phyloP scores from a whole-genome alignment of 1,284 basidiomycete species.

The Microstroma glucosiphilum region DNA sequence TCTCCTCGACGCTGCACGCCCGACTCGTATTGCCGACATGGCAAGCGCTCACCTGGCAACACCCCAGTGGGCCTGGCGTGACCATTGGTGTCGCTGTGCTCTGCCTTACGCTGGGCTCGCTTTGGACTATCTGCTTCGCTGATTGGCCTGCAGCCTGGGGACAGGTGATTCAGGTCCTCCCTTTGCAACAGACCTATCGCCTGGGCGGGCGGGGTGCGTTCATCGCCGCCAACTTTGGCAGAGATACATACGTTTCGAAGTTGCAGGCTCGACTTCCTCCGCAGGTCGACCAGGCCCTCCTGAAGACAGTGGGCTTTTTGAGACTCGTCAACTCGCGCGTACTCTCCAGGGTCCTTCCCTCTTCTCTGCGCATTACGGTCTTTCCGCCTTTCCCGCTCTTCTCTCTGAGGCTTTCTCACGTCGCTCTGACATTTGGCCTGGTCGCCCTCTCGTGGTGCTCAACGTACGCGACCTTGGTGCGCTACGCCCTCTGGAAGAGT shows the following conservation, averaged over 20 bases:
- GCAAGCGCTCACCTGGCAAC: conserved; percentile 9
- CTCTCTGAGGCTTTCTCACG: conserved; percentile 36
- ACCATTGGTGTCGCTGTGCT: conserved; percentile 17
- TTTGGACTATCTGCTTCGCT: conserved; percentile 1
- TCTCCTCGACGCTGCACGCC: conserved; percentile 7
- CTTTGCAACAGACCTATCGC: not conserved
- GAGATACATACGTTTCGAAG: not conserved
- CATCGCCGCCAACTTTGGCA: not conserved
- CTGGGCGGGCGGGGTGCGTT: not conserved
- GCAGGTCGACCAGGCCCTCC: not conserved
- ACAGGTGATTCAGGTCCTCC: not conserved
- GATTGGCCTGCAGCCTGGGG: conserved; percentile 4
- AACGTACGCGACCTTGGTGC: conserved; percentile 44
- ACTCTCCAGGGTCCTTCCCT: not conserved
- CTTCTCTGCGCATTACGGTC: conserved; percentile 9
- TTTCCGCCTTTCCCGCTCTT: conserved; percentile 47
- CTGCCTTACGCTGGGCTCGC: not conserved
- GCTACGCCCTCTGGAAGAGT: conserved; percentile 45
- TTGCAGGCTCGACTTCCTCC: not conserved
- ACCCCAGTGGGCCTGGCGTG: not conserved
- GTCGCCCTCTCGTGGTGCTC: conserved; percentile 47
- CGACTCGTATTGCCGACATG: conserved; percentile 25
- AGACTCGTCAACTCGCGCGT: not conserved
- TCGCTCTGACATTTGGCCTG: conserved; percentile 37
- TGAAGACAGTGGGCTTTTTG: not conserved